phyloP scores from a whole-genome alignment of 768 basidiomycete species.

The Lyophyllum semitale region DNA sequence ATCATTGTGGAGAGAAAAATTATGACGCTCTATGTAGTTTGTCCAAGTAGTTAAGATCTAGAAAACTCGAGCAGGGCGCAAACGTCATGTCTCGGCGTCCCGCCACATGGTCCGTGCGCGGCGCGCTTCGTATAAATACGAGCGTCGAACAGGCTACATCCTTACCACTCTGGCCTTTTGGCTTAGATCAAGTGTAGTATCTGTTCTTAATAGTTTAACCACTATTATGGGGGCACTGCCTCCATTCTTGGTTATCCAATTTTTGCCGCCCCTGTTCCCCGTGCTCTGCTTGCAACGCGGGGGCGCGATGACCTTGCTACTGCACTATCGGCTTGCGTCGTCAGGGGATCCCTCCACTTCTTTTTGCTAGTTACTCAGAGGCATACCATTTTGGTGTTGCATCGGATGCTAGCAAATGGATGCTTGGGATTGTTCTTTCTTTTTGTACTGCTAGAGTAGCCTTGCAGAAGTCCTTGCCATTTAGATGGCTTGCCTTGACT shows the following conservation, averaged over 20 bases:
- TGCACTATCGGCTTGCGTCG: constrained; percentile 5
- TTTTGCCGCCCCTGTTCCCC: background rate
- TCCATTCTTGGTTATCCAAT: background rate
- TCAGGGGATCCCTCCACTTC: constrained; percentile 5
- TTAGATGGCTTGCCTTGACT: too few relatives aligned
- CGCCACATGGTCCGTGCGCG: constrained; percentile 4
- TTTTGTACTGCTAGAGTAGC: background rate
- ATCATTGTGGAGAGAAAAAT: too few relatives aligned
- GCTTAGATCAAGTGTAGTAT: constrained; percentile 99
- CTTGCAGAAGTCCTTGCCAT: background rate
- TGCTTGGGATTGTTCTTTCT: background rate
- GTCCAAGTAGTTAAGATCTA: too few relatives aligned
- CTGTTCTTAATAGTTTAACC: constrained; percentile 66
- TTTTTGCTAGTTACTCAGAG: constrained; percentile 6
- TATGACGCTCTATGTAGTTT: too few relatives aligned
- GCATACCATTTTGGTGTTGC: background rate
- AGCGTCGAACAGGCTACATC: constrained; percentile 20
- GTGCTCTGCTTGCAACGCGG: constrained; percentile 9
- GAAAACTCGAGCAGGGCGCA: background rate
- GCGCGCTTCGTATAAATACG: background rate
- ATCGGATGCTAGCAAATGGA: constrained; percentile 4
- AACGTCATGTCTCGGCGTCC: background rate
- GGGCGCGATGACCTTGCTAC: background rate
- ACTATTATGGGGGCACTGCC: constrained; percentile 4
- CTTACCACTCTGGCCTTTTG: constrained; percentile 92